Conservation (phyloP, 78 protist species). For the Anaeramoeba flamelloides region DNA sequence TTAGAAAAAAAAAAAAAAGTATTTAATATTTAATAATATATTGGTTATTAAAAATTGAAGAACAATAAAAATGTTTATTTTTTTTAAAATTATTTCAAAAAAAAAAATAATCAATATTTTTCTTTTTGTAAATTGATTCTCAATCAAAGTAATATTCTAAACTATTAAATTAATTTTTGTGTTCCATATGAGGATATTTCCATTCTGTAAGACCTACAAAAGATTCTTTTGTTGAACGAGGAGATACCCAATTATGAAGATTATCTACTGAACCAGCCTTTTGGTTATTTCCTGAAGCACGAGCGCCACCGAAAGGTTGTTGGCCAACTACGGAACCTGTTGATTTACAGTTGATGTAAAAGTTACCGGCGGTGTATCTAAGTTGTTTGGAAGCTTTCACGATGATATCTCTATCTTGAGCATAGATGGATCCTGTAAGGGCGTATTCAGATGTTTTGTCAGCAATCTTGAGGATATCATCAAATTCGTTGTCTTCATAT, state of each 20-base stretch:
- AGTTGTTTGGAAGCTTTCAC: slow-evolving; percentile 17
- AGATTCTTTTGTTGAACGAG: slow-evolving; percentile 67
- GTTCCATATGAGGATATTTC: slow-evolving; percentile 7
- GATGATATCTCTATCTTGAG: slow-evolving; percentile 16
- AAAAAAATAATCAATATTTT: no score
- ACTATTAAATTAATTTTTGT: no score
- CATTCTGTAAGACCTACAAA: slow-evolving; percentile 1
- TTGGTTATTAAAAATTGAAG: no score
- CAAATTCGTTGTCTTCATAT: slow-evolving; percentile 25
- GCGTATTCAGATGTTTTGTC: slow-evolving; percentile 60
- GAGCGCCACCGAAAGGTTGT: slow-evolving; percentile 61
- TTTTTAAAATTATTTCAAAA: no score
- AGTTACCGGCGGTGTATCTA: slow-evolving; percentile 64
- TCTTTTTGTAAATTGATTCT: no score
- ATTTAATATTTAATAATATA: no score
- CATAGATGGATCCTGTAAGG: slow-evolving; percentile 64
- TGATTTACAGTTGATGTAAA: slow-evolving; percentile 78
- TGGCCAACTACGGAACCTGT: slow-evolving; percentile 79
- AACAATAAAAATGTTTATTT: no score
- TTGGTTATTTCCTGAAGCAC: slow-evolving; percentile 73
- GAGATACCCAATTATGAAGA: slow-evolving; percentile 47
- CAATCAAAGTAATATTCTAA: no score
- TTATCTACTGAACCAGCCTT: slow-evolving; percentile 61
- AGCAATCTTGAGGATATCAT: slow-evolving; percentile 7
- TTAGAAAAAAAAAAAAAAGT: no score